These are phyloP conservation scores for Ophiognomonia clavigignenti-juglandacearum DNA, from an alignment of 2,329 filamentous ascomycete genomes.

Conservation along the genomic window DNA sequence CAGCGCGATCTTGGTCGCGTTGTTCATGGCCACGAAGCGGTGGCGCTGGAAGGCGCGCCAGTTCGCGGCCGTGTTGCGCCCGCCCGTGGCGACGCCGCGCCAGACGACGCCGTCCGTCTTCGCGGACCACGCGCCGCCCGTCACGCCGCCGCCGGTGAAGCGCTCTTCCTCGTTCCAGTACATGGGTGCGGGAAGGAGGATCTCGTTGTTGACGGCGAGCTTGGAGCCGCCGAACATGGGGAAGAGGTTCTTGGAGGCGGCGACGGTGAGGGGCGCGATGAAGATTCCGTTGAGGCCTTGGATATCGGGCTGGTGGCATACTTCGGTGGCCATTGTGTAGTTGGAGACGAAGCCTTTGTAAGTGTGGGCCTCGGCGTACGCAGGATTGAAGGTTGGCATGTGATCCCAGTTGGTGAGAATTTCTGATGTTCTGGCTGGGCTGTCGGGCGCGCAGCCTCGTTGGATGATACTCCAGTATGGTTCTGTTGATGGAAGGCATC, in stretches of 20 bases:
- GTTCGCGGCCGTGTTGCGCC: conserved; percentile 52
- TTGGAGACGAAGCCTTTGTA: conserved; percentile 57
- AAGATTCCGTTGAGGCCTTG: conserved; percentile 61
- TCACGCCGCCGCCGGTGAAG: conserved; percentile 52
- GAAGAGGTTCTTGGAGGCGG: conserved; percentile 52
- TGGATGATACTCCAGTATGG: conserved; percentile 54
- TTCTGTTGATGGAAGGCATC: conserved; percentile 25
- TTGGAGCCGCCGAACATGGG: conserved; percentile 68
- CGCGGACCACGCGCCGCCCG: conserved; percentile 52
- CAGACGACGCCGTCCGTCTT: conserved; percentile 54
- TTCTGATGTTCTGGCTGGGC: conserved; percentile 48
- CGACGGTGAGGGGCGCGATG: conserved; percentile 53
- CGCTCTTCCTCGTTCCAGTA: conserved; percentile 61
- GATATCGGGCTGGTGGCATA: conserved; percentile 63
- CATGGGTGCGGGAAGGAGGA: conserved; percentile 64
- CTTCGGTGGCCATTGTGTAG: conserved; percentile 53
- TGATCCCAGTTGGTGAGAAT: conserved; percentile 39
- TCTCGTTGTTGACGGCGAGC: conserved; percentile 64
- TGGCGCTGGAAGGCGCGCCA: conserved; percentile 73
- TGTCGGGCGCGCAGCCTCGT: conserved; percentile 58
- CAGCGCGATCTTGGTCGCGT: conserved; percentile 51
- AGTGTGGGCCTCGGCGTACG: conserved; percentile 43
- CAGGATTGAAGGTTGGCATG: conserved; percentile 39
- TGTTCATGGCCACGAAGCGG: conserved; percentile 69
- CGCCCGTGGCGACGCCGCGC: conserved; percentile 65